Evolutionary conservation across 208 protist genomes (phyloP).

Genomic region (Naegleria gruberi): DNA sequence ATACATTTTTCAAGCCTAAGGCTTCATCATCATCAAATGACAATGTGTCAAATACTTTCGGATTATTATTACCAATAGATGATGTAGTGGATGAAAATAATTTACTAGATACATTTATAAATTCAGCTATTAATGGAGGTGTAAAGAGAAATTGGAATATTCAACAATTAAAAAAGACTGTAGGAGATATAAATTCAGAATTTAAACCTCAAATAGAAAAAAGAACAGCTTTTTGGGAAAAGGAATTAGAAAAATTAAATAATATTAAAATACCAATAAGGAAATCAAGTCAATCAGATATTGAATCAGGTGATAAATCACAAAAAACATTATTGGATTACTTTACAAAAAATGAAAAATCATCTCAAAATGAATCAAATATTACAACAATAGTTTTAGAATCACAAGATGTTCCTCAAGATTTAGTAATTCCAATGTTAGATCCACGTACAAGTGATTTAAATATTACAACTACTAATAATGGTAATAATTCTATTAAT

Average conservation of each 20-base stretch:
- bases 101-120: not conserved
- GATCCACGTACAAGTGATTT: too few relatives aligned
- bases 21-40: too few relatives aligned
- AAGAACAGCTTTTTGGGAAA: not conserved
- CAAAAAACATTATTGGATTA: not conserved
- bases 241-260: not conserved
- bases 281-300: not conserved
- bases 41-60: not conserved
- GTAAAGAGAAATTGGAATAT: not conserved
- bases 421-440: too few relatives aligned
- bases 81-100: not conserved
- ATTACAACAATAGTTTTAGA: too few relatives aligned
- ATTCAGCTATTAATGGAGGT: not conserved
- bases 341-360: too few relatives aligned
- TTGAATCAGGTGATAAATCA: not conserved
- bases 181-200: not conserved
- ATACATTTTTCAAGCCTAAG: too few relatives aligned
- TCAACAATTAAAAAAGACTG: not conserved
- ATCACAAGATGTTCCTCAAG: too few relatives aligned
- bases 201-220: not conserved
- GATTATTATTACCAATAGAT: not conserved
- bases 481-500: too few relatives aligned
- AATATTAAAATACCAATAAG: not conserved
- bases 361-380: too few relatives aligned
- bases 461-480: not conserved